Evolutionary conservation across 2,329 filamentous ascomycete species (phyloP).

Genomic region (Monascus ruber): DNA sequence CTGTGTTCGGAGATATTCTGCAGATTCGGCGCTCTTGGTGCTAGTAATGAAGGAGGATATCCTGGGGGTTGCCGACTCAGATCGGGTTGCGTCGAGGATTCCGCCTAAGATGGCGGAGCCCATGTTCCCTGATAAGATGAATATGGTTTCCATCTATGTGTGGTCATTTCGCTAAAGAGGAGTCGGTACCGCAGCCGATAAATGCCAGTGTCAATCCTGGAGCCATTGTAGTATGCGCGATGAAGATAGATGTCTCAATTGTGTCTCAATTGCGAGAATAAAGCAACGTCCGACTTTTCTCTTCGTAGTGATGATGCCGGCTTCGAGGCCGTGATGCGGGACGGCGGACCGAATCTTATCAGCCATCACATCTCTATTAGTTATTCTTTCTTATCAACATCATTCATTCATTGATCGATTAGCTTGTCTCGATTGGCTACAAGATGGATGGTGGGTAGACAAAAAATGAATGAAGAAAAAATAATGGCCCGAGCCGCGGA

Average conservation of each 20-base stretch:
- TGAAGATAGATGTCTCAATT: too few relatives aligned
- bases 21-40: slow-evolving; percentile 27
- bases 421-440: too few relatives aligned
- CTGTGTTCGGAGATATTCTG: slow-evolving; percentile 16
- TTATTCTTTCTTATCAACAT: too few relatives aligned
- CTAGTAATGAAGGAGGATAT: slow-evolving; percentile 26
- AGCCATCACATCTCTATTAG: too few relatives aligned
- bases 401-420: too few relatives aligned
- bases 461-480: too few relatives aligned
- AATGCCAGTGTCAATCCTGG: slow-evolving; percentile 6
- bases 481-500: neutral
- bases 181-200: slow-evolving; percentile 10
- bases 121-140: slow-evolving; percentile 20
- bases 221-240: slow-evolving; percentile 1
- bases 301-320: too few relatives aligned
- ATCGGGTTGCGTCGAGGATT: slow-evolving; percentile 16
- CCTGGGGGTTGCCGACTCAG: slow-evolving; percentile 1
- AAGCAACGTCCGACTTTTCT: too few relatives aligned
- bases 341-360: too few relatives aligned
- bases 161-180: neutral
- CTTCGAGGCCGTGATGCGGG: too few relatives aligned
- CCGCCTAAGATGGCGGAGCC: slow-evolving; percentile 27
- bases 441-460: too few relatives aligned
- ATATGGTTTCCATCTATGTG: neutral
- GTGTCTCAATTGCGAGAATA: too few relatives aligned